phyloP scores from a whole-genome alignment of 1,284 basidiomycete genomes.

The Lentinus polychrous region DNA sequence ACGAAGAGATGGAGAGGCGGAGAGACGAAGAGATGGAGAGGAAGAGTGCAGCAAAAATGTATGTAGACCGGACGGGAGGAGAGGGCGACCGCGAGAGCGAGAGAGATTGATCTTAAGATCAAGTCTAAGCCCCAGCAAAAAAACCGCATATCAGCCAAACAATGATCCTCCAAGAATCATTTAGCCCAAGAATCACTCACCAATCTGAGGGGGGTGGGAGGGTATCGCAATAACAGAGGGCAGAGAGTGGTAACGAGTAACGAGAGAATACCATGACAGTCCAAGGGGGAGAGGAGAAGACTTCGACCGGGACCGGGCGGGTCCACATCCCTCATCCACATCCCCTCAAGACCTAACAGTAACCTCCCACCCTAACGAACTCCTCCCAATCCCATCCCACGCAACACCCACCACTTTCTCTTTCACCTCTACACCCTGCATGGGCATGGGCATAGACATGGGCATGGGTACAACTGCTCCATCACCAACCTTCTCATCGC shows the following conservation, averaged over 20 bases:
- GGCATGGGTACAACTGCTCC: constrained; percentile 29
- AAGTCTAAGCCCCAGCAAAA: background rate
- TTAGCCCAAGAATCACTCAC: background rate
- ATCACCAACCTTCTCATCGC: no score
- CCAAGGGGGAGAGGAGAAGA: background rate
- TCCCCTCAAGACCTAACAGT: background rate
- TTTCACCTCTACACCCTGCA: constrained; percentile 35
- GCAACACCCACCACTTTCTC: constrained; percentile 52
- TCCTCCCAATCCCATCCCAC: constrained; percentile 51
- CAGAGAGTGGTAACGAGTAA: no score
- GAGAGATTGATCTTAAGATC: no score
- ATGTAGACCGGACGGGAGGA: background rate
- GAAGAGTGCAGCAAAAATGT: background rate
- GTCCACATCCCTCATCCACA: no score
- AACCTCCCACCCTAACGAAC: constrained; percentile 34
- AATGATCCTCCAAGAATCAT: background rate
- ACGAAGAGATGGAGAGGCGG: background rate
- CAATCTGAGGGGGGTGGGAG: no score
- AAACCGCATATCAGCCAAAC: background rate
- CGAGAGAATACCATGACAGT: background rate
- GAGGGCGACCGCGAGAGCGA: background rate
- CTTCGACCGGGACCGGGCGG: no score
- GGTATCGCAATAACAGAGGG: no score
- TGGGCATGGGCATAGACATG: constrained; percentile 33
- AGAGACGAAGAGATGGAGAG: background rate